Evolutionary conservation across 2,329 filamentous ascomycete genomes (phyloP).

Genomic region (Aspergillus latus): DNA sequence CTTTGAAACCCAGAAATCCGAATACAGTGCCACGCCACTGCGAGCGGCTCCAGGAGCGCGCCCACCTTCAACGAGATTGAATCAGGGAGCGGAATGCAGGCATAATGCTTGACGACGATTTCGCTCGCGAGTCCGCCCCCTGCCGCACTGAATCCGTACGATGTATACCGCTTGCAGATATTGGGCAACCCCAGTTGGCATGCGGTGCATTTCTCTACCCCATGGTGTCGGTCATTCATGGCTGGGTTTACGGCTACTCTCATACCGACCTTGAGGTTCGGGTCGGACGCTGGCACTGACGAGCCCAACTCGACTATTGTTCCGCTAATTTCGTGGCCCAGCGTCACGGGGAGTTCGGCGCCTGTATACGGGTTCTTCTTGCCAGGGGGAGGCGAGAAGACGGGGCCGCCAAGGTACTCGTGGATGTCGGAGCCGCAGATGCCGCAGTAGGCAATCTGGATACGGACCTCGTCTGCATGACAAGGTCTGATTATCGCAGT

Average conservation of each 20-base stretch:
- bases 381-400: background rate
- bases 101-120: slow-evolving; percentile 1
- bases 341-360: background rate
- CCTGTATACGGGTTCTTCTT: background rate
- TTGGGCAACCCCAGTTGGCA: background rate
- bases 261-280: background rate
- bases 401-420: slow-evolving; percentile 2
- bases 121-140: background rate
- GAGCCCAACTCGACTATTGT: background rate
- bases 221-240: background rate
- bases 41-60: background rate
- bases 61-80: background rate
- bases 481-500: background rate
- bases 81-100: background rate
- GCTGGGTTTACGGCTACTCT: slow-evolving; percentile 1
- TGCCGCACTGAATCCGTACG: background rate
- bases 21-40: background rate
- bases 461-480: slow-evolving; percentile 2
- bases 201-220: background rate
- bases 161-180: background rate
- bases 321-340: background rate
- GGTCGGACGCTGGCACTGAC: background rate
- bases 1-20: background rate
- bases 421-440: slow-evolving; percentile 9
- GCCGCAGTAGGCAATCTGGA: slow-evolving; percentile 9